Evolutionary conservation across 805 yeast species (phyloP).

Genomic region (Myxozyma lipomycoides): DNA sequence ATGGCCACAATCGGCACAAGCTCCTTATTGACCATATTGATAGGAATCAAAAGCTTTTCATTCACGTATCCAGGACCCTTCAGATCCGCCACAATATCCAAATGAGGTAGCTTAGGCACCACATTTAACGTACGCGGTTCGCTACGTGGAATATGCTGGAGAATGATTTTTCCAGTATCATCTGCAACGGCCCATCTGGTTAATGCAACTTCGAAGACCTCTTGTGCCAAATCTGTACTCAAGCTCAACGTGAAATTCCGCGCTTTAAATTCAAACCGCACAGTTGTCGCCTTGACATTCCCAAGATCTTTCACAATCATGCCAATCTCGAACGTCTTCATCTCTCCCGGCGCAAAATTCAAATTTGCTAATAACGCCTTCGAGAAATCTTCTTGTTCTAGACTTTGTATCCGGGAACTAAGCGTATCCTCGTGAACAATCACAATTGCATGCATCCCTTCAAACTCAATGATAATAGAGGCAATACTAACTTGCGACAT

Average conservation of each 20-base stretch:
- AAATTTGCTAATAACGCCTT: constrained; percentile 26
- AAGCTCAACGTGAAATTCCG: constrained; percentile 7
- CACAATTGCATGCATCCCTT: constrained; percentile 12
- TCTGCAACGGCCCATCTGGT: constrained; percentile 18
- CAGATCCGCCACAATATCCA: constrained; percentile 13
- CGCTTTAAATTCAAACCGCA: constrained; percentile 21
- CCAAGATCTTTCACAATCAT: constrained; percentile 32
- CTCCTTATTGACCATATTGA: constrained; percentile 19
- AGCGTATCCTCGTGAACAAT: constrained; percentile 7
- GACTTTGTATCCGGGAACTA: neutral
- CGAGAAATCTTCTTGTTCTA: constrained; percentile 5
- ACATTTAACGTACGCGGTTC: constrained; percentile 12
- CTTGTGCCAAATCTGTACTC: neutral
- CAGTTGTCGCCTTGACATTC: constrained; percentile 27
- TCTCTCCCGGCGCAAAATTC: constrained; percentile 23
- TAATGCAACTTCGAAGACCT: constrained; percentile 1
- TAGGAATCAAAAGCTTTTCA: constrained; percentile 13
- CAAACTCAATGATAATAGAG: constrained; percentile 14
- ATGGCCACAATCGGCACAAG: constrained; percentile 10
- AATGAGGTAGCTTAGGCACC: constrained; percentile 25
- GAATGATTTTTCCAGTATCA: constrained; percentile 5
- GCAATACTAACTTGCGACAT: constrained; percentile 7
- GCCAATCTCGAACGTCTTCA: constrained; percentile 32
- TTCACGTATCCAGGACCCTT: constrained; percentile 22
- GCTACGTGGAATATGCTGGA: constrained; percentile 7